Conservation (phyloP, 495 filamentous ascomycete genomes). For the Penicillium arizonense region DNA sequence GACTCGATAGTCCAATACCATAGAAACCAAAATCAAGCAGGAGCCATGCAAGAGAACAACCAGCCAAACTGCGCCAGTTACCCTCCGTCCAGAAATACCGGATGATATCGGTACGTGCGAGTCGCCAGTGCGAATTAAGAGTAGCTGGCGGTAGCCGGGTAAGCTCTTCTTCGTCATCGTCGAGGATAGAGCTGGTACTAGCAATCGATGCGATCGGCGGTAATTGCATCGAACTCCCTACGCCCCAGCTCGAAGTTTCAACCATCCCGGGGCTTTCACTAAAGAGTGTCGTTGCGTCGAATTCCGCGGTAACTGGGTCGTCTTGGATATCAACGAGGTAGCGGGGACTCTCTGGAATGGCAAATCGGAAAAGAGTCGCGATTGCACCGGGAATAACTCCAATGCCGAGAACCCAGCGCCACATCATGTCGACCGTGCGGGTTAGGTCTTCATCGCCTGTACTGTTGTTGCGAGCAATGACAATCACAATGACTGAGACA, state of each 20-base stretch:
- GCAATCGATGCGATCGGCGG: constrained; percentile 26
- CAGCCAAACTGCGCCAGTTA: constrained; percentile 51
- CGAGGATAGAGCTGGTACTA: constrained; percentile 19
- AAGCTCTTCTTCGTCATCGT: constrained; percentile 22
- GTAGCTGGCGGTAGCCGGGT: constrained; percentile 31
- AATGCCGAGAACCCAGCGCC: constrained; percentile 60
- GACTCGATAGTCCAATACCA: constrained; percentile 51
- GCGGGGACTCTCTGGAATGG: constrained; percentile 61
- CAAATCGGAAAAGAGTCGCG: constrained; percentile 56
- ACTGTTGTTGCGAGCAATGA: constrained; percentile 28
- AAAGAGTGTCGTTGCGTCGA: constrained; percentile 44
- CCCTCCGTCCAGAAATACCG: constrained; percentile 51
- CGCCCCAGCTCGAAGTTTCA: constrained; percentile 10
- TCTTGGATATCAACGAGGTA: constrained; percentile 54
- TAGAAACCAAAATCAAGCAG: constrained; percentile 58
- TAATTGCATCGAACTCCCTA: constrained; percentile 20
- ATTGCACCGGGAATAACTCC: constrained; percentile 60
- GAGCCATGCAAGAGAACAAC: constrained; percentile 50
- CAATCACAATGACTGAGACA: constrained; percentile 46
- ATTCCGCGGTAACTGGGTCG: constrained; percentile 45
- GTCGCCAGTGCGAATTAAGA: constrained; percentile 44
- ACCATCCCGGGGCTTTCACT: constrained; percentile 23
- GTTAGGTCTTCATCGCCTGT: constrained; percentile 25
- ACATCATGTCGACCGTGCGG: constrained; percentile 47
- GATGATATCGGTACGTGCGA: constrained; percentile 39